phyloP scores from a whole-genome alignment of 805 yeast species.

The Metschnikowia lochheadii region DNA sequence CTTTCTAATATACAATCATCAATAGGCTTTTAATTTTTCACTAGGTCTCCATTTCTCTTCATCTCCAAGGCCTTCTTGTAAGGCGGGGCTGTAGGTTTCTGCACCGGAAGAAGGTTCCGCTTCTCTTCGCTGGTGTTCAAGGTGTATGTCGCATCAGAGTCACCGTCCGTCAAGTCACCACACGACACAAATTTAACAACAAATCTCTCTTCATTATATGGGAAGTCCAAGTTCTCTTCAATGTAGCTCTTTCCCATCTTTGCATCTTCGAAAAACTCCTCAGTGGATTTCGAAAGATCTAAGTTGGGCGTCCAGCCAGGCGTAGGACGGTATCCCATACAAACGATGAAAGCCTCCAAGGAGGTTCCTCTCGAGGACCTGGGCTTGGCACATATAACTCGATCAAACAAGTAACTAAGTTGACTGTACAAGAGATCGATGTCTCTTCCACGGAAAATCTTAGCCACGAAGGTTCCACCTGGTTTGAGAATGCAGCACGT shows the following conservation, averaged over 20 bases:
- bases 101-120: slow-evolving; percentile 82
- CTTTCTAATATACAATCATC: background rate
- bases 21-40: slow-evolving; percentile 4
- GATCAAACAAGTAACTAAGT: slow-evolving; percentile 76
- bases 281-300: slow-evolving; percentile 58
- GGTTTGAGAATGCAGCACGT: slow-evolving; percentile 85
- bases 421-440: slow-evolving; percentile 93
- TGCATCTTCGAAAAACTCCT: slow-evolving; percentile 71
- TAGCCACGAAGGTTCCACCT: slow-evolving; percentile 94
- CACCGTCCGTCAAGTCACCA: slow-evolving; percentile 84
- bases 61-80: slow-evolving; percentile 87
- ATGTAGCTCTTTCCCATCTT: slow-evolving; percentile 53
- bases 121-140: slow-evolving; percentile 38
- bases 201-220: slow-evolving; percentile 55
- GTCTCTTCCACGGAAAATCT: slow-evolving; percentile 93
- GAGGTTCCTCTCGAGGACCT: slow-evolving; percentile 94
- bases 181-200: slow-evolving; percentile 95
- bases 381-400: slow-evolving; percentile 93
- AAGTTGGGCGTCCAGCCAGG: slow-evolving; percentile 75
- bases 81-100: slow-evolving; percentile 95
- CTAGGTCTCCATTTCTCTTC: slow-evolving; percentile 64
- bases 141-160: slow-evolving; percentile 91
- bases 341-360: slow-evolving; percentile 88
- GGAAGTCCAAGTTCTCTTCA: slow-evolving; percentile 44
- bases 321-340: slow-evolving; percentile 82